A percentile compares a stretch with the other conserved stretches of the same genome.
phyloP scores from a whole-genome alignment of 352 stramenopile genomes.

The Pythium diclinum region DNA sequence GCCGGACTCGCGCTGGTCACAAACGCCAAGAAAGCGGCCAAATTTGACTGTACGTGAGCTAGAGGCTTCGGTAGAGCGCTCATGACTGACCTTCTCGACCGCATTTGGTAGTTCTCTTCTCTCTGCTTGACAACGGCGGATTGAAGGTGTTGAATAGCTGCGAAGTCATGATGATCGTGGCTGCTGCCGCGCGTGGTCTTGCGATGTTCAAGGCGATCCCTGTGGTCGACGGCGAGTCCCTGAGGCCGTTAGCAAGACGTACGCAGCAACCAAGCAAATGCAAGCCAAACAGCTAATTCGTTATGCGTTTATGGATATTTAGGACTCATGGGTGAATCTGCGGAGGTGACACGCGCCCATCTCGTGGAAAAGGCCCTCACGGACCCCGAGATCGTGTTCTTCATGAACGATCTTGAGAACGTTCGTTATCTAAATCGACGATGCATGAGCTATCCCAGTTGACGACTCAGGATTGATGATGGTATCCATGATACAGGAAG shows the following conservation, averaged over 20 bases:
- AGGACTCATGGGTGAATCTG: conserved; percentile 50
- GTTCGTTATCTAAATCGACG: conserved; percentile 21
- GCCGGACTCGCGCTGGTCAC: conserved; percentile 52
- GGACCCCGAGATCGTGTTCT: conserved; percentile 71
- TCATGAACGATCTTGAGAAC: conserved; percentile 71
- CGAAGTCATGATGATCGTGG: conserved; percentile 58
- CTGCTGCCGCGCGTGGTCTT: conserved; percentile 41
- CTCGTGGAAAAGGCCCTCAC: conserved; percentile 55
- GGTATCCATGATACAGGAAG: conserved; percentile 33
- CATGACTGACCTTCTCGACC: conserved; percentile 3
- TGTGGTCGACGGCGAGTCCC: conserved; percentile 17
- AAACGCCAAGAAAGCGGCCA: conserved; percentile 59
- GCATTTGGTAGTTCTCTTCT: conserved; percentile 44
- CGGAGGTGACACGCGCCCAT: conserved; percentile 38
- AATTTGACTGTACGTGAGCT: conserved; percentile 52
- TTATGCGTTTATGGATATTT: background rate
- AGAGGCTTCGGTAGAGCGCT: background rate
- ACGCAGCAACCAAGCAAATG: background rate
- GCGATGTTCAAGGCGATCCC: conserved; percentile 49
- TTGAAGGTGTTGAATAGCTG: conserved; percentile 56
- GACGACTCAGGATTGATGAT: background rate
- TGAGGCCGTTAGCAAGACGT: conserved; percentile 44
- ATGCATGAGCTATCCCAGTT: background rate
- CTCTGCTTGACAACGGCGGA: conserved; percentile 58
- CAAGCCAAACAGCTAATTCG: background rate